Evolutionary conservation across 345 rosid genomes (phyloP).

Genomic region (Aethionema arabicum): DNA sequence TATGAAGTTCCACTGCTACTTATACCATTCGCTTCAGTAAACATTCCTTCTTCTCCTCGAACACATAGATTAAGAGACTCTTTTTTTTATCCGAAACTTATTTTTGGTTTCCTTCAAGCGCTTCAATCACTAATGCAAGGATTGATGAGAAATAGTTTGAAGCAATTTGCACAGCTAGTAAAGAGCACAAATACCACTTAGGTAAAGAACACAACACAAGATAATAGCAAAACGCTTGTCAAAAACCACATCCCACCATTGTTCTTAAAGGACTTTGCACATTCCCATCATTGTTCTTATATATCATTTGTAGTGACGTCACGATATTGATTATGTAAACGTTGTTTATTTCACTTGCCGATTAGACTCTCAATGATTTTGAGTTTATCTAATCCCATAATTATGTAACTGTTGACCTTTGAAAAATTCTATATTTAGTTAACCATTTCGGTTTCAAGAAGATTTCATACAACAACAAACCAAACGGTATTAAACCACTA

Average conservation of each 20-base stretch:
- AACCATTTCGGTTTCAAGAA: too few relatives aligned
- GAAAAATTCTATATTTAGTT: too few relatives aligned
- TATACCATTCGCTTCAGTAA: slow-evolving; percentile 79
- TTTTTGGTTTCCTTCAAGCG: slow-evolving; percentile 44
- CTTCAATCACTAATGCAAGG: slow-evolving; percentile 80
- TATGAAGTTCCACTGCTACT: slow-evolving; percentile 87
- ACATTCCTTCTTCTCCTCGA: slow-evolving; percentile 19
- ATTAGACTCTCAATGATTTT: too few relatives aligned
- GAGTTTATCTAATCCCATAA: too few relatives aligned
- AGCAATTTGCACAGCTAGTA: slow-evolving; percentile 54
- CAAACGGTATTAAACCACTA: too few relatives aligned
- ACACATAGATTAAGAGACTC: too few relatives aligned
- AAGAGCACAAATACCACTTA: slow-evolving; percentile 35
- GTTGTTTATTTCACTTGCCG: too few relatives aligned
- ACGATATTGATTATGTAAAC: too few relatives aligned
- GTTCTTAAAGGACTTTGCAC: slow-evolving; percentile 27
- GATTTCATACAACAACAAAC: too few relatives aligned
- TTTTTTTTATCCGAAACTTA: too few relatives aligned
- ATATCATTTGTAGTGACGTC: too few relatives aligned
- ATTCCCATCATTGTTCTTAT: not conserved
- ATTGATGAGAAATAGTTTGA: slow-evolving; percentile 61
- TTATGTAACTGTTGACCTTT: too few relatives aligned
- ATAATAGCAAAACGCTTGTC: slow-evolving; percentile 14
- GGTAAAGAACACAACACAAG: slow-evolving; percentile 3
- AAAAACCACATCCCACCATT: slow-evolving; percentile 2